phyloP scores from a whole-genome alignment of 495 filamentous ascomycete species.

The Friedmanniomyces endolithicus region DNA sequence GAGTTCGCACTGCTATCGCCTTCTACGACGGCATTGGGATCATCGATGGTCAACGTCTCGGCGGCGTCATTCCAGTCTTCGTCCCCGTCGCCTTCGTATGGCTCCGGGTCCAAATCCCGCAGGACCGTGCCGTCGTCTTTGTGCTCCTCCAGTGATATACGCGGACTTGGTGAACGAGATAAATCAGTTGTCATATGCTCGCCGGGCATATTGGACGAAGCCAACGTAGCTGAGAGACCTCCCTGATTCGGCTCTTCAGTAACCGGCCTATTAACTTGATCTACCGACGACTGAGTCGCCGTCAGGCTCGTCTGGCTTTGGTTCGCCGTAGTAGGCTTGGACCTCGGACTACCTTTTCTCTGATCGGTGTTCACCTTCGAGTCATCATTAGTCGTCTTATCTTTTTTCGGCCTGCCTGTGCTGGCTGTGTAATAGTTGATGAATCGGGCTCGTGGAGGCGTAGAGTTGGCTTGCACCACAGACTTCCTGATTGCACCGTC shows the following conservation, averaged over 20 bases:
- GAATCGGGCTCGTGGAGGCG: slow-evolving; percentile 49
- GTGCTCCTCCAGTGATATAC: neutral
- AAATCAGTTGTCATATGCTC: neutral
- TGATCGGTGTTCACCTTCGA: neutral
- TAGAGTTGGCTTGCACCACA: slow-evolving; percentile 5
- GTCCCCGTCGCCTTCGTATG: neutral
- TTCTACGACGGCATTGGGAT: neutral
- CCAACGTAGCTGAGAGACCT: neutral
- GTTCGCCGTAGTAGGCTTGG: neutral
- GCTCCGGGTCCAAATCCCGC: neutral
- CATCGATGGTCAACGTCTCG: slow-evolving; percentile 9
- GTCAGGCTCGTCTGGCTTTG: neutral
- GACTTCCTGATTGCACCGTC: slow-evolving; percentile 32
- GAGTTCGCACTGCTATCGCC: neutral
- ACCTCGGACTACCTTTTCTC: neutral
- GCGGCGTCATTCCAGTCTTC: slow-evolving; percentile 4
- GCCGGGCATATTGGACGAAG: neutral
- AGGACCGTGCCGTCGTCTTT: neutral
- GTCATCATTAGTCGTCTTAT: slow-evolving; percentile 22
- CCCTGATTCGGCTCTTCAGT: neutral
- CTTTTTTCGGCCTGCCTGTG: slow-evolving; percentile 49
- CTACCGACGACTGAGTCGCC: neutral
- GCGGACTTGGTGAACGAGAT: too few relatives aligned
- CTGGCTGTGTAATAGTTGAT: slow-evolving; percentile 86
- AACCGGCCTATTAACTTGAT: neutral